Evolutionary conservation across 257 asterid genomes (phyloP).

Genomic region (Datura wrightii): DNA sequence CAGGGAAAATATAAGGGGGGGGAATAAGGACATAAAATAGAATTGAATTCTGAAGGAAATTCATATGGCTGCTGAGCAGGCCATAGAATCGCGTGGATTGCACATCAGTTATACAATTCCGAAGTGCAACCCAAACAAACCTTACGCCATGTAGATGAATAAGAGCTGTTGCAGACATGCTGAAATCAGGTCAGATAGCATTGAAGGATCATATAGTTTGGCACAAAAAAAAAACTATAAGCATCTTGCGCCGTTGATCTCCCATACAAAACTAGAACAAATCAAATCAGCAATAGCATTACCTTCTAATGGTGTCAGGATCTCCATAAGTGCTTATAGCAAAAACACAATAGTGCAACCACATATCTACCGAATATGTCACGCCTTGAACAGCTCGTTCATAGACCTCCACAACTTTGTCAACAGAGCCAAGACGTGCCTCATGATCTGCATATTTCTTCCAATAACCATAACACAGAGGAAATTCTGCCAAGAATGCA

Average conservation of each 20-base stretch:
- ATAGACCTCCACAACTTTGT: slow-evolving; percentile 92
- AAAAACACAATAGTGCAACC: slow-evolving; percentile 94
- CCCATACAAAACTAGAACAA: slow-evolving; percentile 41
- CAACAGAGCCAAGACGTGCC: slow-evolving; percentile 82
- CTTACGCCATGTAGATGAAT: slow-evolving; percentile 64
- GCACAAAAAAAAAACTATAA: slow-evolving; percentile 41
- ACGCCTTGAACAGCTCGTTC: slow-evolving; percentile 97
- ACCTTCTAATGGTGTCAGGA: slow-evolving; percentile 91
- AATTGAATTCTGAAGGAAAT: slow-evolving; percentile 49
- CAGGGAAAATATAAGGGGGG: slow-evolving; percentile 55
- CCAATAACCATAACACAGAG: slow-evolving; percentile 98
- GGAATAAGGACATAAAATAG: slow-evolving; percentile 51
- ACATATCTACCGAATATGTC: slow-evolving; percentile 98
- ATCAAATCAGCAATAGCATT: slow-evolving; percentile 43
- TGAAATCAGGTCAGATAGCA: slow-evolving; percentile 69
- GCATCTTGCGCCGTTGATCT: slow-evolving; percentile 37
- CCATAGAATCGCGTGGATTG: slow-evolving; percentile 53
- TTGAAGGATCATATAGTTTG: slow-evolving; percentile 45
- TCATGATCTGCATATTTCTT: slow-evolving; percentile 99
- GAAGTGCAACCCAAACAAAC: slow-evolving; percentile 71
- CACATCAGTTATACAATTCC: slow-evolving; percentile 55
- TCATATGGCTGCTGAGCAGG: slow-evolving; percentile 46
- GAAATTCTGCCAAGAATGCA: slow-evolving; percentile 90
- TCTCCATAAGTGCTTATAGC: slow-evolving; percentile 88
- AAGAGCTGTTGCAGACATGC: slow-evolving; percentile 66